Evolutionary conservation across 2,329 filamentous ascomycete genomes (phyloP).

Genomic region (Sordariomycetes sp.): DNA sequence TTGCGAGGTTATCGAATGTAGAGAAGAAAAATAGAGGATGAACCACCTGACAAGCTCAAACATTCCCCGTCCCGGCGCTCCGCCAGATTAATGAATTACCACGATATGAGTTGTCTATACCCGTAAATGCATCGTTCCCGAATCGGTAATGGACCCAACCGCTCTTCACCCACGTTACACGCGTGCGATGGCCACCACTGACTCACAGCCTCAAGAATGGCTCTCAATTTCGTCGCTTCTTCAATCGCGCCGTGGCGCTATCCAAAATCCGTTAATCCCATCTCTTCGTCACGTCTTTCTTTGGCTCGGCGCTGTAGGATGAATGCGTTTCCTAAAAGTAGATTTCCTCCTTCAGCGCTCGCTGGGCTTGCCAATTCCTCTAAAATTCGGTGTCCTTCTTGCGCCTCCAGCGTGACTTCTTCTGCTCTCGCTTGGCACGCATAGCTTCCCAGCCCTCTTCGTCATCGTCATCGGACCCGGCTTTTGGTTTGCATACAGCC

Average conservation of each 20-base stretch:
- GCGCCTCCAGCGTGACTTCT: constrained; percentile 54
- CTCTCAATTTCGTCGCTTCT: no score
- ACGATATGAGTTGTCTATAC: background rate
- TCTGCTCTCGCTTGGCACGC: constrained; percentile 60
- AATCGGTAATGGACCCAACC: background rate
- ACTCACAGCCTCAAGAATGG: no score
- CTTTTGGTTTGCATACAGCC: constrained; percentile 20
- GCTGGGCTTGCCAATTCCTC: background rate
- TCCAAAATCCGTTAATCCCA: background rate
- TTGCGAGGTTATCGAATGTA: background rate
- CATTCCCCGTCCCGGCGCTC: no score
- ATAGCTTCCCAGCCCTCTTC: constrained; percentile 63
- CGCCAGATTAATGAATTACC: constrained; percentile 3
- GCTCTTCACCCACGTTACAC: no score
- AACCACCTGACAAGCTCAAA: no score
- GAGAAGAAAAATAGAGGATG: background rate
- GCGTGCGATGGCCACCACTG: no score
- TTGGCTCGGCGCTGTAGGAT: no score
- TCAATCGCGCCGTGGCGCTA: no score
- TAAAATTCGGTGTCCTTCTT: constrained; percentile 38
- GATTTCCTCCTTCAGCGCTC: background rate
- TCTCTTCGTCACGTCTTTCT: background rate
- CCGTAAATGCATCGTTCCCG: background rate
- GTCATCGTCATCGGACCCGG: constrained; percentile 46
- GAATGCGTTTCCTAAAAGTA: no score